Percentiles rank a stretch among this genome's conserved stretches.
These are phyloP conservation scores for Patellaria atrata DNA, from an alignment of 495 filamentous ascomycete species.

Conservation along the genomic window DNA sequence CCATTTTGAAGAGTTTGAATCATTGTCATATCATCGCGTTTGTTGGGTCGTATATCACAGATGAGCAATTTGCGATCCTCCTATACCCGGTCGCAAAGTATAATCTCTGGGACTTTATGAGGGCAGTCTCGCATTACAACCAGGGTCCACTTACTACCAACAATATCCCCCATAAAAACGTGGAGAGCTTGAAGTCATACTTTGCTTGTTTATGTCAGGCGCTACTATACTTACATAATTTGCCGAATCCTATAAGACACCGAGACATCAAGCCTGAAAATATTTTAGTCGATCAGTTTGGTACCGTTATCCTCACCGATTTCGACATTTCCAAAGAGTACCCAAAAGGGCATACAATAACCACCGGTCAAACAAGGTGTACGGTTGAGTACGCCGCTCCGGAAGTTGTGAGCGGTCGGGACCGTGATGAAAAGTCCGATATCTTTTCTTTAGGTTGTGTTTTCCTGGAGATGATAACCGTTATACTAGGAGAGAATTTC, in stretches of 20 bases:
- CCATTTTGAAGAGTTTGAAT: not conserved
- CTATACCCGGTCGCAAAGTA: conserved; percentile 1
- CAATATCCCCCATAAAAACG: not conserved
- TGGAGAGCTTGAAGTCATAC: not conserved
- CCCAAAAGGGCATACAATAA: not conserved
- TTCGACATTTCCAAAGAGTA: conserved; percentile 3
- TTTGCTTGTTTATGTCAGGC: conserved; percentile 1
- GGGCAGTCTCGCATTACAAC: not conserved
- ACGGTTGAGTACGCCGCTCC: not conserved
- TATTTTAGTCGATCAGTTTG: conserved; percentile 1
- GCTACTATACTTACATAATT: not conserved
- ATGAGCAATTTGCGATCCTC: not conserved
- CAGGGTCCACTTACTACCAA: not conserved
- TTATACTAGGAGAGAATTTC: not conserved
- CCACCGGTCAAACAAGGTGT: not conserved
- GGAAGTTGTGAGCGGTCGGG: not conserved
- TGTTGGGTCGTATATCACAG: not conserved
- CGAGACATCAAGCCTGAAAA: conserved; percentile 3
- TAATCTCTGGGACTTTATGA: conserved; percentile 1
- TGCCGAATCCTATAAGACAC: not conserved
- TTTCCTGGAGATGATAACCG: conserved; percentile 1
- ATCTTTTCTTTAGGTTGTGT: conserved; percentile 1
- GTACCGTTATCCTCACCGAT: not conserved
- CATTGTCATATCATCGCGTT: conserved; percentile 2
- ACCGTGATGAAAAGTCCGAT: conserved; percentile 1